Conservation (phyloP, 2,329 filamentous ascomycete genomes). For the Knufia fluminis region DNA sequence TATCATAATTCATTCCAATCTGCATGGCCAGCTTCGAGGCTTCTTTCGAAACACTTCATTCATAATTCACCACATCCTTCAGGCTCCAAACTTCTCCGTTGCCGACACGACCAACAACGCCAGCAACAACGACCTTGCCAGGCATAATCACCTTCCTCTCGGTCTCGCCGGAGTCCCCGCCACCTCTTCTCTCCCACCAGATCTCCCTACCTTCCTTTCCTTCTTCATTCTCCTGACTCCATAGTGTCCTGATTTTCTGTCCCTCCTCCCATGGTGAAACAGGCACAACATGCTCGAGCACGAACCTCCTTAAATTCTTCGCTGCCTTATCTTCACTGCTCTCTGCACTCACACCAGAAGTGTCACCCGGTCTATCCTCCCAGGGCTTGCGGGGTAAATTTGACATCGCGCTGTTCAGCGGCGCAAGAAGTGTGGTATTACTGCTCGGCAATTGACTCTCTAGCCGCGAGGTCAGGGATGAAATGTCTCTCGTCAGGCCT, state of each 20-base stretch:
- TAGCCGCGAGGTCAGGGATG: constrained; percentile 58
- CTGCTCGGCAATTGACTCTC: constrained; percentile 45
- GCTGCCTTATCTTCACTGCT: constrained; percentile 63
- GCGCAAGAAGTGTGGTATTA: constrained; percentile 81
- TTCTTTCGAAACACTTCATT: constrained; percentile 14
- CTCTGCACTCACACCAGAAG: constrained; percentile 39
- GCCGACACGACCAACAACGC: constrained; percentile 62
- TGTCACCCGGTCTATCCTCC: constrained; percentile 41
- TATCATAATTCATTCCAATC: not conserved
- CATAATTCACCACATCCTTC: constrained; percentile 51
- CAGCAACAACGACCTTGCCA: constrained; percentile 66
- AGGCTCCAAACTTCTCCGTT: constrained; percentile 87
- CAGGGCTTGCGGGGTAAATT: constrained; percentile 75
- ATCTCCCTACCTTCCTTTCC: constrained; percentile 55
- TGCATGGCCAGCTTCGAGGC: not conserved
- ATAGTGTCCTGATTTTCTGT: constrained; percentile 52
- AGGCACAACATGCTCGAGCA: constrained; percentile 74
- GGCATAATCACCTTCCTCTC: constrained; percentile 56
- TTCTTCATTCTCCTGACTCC: not conserved
- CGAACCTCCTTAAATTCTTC: constrained; percentile 67
- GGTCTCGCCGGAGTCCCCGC: constrained; percentile 46
- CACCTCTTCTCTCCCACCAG: constrained; percentile 67
- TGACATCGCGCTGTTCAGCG: constrained; percentile 73
- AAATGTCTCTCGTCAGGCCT: constrained; percentile 66
- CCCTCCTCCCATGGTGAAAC: constrained; percentile 65